These are phyloP conservation scores for Syncephalastrum monosporum DNA, from an alignment of 371 early-diverging fungal species.

Conservation along the genomic window DNA sequence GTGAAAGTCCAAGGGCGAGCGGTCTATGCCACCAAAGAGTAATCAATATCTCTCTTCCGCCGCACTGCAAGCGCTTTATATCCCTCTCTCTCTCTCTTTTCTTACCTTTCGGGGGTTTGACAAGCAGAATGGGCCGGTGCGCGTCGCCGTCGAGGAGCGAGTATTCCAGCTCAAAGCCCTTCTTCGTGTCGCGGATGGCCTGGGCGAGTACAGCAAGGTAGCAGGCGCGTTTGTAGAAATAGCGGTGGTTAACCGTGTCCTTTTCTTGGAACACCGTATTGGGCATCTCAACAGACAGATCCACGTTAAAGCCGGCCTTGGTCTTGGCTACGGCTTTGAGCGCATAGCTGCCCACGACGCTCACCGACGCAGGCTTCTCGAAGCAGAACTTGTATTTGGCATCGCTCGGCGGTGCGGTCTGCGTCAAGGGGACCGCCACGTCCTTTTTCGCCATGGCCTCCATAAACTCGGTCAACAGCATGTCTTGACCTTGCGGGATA, in stretches of 20 bases:
- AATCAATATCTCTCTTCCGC: no score
- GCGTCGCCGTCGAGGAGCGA: slow-evolving; percentile 68
- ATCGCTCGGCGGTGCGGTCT: slow-evolving; percentile 66
- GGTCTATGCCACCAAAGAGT: slow-evolving; percentile 29
- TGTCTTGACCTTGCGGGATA: slow-evolving; percentile 47
- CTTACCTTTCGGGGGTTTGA: slow-evolving; percentile 58
- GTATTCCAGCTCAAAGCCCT: slow-evolving; percentile 59
- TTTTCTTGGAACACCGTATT: slow-evolving; percentile 83
- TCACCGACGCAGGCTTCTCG: slow-evolving; percentile 70
- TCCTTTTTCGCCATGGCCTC: slow-evolving; percentile 50
- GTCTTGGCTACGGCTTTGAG: slow-evolving; percentile 72
- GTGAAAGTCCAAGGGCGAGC: slow-evolving; percentile 59
- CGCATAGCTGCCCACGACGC: slow-evolving; percentile 90
- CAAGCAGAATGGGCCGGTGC: slow-evolving; percentile 74
- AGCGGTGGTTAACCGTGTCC: slow-evolving; percentile 91
- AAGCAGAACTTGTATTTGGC: slow-evolving; percentile 77
- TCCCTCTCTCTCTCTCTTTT: no score
- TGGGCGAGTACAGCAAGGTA: slow-evolving; percentile 75
- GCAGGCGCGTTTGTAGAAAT: slow-evolving; percentile 93
- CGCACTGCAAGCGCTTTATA: no score
- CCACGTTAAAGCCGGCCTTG: slow-evolving; percentile 72
- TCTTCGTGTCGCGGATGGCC: slow-evolving; percentile 51
- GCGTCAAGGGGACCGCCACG: slow-evolving; percentile 74
- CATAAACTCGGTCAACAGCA: slow-evolving; percentile 22
- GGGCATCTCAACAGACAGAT: slow-evolving; percentile 95